Percentiles rank a stretch among this genome's conserved stretches.
Evolutionary conservation across 257 asterid genomes (phyloP).

Genomic region (Agastache rugosa): DNA sequence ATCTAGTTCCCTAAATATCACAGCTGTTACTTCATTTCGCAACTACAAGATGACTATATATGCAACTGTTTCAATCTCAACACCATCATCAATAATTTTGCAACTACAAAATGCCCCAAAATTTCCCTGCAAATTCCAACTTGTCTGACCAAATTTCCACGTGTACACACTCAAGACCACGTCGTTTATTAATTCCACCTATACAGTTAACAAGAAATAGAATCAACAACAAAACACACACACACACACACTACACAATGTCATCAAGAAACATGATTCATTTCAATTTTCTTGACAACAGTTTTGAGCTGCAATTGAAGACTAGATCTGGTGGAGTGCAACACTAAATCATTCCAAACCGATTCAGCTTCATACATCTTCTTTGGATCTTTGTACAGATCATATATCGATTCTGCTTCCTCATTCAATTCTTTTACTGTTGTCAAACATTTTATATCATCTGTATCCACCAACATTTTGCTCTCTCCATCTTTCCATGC

Average conservation of each 20-base stretch:
- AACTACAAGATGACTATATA: too few relatives aligned
- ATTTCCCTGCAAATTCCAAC: too few relatives aligned
- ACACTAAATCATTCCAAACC: slow-evolving; percentile 69
- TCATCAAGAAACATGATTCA: slow-evolving; percentile 1
- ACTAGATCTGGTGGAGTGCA: slow-evolving; percentile 54
- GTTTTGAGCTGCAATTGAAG: slow-evolving; percentile 62
- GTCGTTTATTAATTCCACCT: not conserved
- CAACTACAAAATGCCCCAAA: too few relatives aligned
- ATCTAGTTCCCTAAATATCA: too few relatives aligned
- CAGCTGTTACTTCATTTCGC: too few relatives aligned
- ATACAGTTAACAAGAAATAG: not conserved
- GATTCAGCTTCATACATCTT: slow-evolving; percentile 49
- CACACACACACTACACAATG: not conserved
- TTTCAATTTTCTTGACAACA: slow-evolving; percentile 60
- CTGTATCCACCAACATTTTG: slow-evolving; percentile 69
- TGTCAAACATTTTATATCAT: slow-evolving; percentile 64
- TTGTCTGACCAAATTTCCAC: too few relatives aligned
- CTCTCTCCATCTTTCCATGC: slow-evolving; percentile 91
- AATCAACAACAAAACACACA: not conserved
- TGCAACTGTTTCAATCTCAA: too few relatives aligned
- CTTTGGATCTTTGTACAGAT: slow-evolving; percentile 53
- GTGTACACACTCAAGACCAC: too few relatives aligned
- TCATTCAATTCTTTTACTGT: slow-evolving; percentile 68
- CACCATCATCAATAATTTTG: too few relatives aligned
- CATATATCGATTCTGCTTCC: slow-evolving; percentile 77